Percentiles rank a stretch among this genome's conserved stretches.
phyloP scores from a whole-genome alignment of 495 filamentous ascomycete genomes.

The Oidiodendron maius region DNA sequence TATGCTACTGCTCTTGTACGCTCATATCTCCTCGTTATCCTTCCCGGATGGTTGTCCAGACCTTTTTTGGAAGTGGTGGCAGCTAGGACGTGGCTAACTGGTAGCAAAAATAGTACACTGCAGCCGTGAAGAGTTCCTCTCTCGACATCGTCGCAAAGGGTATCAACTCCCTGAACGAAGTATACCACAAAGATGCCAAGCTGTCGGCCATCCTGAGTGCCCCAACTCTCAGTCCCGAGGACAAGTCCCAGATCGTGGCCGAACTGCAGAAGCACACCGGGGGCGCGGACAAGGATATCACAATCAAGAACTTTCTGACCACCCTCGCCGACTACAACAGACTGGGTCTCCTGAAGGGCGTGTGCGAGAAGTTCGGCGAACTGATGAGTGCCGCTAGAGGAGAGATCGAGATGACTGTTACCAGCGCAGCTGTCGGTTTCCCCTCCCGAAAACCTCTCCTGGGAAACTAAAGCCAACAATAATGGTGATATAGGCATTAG shows the following conservation, averaged over 20 bases:
- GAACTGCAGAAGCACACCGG: constrained; percentile 79
- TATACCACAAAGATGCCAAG: constrained; percentile 76
- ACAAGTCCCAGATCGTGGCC: constrained; percentile 78
- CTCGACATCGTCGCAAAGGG: constrained; percentile 79
- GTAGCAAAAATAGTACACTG: constrained; percentile 69
- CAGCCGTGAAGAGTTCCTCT: constrained; percentile 75
- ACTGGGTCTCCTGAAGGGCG: constrained; percentile 69
- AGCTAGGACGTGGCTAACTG: constrained; percentile 3
- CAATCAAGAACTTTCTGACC: constrained; percentile 87
- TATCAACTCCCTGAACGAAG: constrained; percentile 59
- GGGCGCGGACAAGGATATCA: constrained; percentile 62
- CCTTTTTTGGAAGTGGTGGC: no score
- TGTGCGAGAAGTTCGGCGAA: constrained; percentile 79
- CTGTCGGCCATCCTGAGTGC: constrained; percentile 68
- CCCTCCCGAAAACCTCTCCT: neutral
- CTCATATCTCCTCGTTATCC: constrained; percentile 5
- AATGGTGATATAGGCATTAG: constrained; percentile 60
- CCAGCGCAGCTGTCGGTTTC: constrained; percentile 77
- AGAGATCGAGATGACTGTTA: constrained; percentile 88
- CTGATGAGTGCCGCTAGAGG: constrained; percentile 86
- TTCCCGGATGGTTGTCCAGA: no score
- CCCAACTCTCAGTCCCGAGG: constrained; percentile 66
- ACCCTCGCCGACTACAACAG: constrained; percentile 95
- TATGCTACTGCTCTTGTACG: constrained; percentile 97
- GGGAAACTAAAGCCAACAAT: neutral